phyloP scores from a whole-genome alignment of 345 rosid genomes.

The Eucalyptus fibrosa region DNA sequence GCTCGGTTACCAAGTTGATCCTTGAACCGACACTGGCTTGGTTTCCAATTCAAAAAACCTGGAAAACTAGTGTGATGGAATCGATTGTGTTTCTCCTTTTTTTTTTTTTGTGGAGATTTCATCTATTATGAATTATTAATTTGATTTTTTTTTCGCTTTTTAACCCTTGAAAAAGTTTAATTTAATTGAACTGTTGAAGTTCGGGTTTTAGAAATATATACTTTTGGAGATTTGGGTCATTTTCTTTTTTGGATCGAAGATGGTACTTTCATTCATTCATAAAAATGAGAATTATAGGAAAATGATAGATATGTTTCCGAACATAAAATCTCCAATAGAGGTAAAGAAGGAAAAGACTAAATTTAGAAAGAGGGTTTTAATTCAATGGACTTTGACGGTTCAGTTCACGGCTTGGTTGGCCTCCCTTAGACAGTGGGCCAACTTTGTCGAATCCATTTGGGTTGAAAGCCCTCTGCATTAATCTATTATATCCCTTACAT shows the following conservation, averaged over 20 bases:
- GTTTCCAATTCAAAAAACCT: background rate
- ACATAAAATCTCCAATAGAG: rapidly evolving
- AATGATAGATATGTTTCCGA: too few relatives aligned
- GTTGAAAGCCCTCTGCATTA: too few relatives aligned
- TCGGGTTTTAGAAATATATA: background rate
- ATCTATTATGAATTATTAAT: background rate
- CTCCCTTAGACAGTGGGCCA: too few relatives aligned
- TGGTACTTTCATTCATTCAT: too few relatives aligned
- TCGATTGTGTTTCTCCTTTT: background rate
- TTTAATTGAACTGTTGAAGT: background rate
- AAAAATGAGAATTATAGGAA: rapidly evolving
- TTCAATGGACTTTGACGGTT: too few relatives aligned
- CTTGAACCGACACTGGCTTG: background rate
- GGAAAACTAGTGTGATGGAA: background rate
- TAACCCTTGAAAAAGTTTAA: background rate
- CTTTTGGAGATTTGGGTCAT: background rate
- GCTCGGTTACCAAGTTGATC: background rate
- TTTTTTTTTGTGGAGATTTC: background rate
- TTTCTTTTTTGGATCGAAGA: background rate
- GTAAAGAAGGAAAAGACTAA: too few relatives aligned
- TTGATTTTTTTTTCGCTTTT: background rate
- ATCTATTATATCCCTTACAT: too few relatives aligned
- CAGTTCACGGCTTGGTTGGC: too few relatives aligned
- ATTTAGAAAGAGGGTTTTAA: too few relatives aligned
- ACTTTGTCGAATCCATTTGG: too few relatives aligned